Conservation (phyloP, 2,329 filamentous ascomycete species). For the Aaosphaeria arxii region DNA sequence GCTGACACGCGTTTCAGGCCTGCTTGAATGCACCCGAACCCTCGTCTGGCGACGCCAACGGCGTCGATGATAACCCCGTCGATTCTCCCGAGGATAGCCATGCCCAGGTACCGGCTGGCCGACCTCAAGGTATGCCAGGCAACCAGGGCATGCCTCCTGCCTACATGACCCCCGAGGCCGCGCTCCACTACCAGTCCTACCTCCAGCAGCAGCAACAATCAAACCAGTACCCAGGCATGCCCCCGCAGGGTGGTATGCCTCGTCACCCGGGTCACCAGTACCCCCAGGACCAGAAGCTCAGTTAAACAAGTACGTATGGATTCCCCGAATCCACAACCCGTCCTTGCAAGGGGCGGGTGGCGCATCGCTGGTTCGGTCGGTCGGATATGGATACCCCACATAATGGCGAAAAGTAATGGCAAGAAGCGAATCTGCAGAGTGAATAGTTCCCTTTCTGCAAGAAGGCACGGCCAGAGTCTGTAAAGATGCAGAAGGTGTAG, state of each 20-base stretch:
- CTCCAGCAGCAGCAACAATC: conserved; percentile 64
- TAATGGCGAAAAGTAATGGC: conserved; percentile 39
- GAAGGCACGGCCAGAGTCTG: conserved; percentile 13
- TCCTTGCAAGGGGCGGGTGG: too few relatives aligned
- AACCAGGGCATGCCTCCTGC: conserved; percentile 63
- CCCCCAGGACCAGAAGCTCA: conserved; percentile 56
- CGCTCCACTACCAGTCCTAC: conserved; percentile 83
- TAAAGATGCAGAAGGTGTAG: conserved; percentile 9
- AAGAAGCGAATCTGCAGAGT: conserved; percentile 17
- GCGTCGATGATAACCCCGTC: conserved; percentile 55
- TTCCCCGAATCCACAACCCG: background rate
- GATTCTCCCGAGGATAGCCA: conserved; percentile 92
- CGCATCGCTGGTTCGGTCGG: conserved; percentile 23
- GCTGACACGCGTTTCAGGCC: conserved; percentile 58
- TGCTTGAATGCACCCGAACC: conserved; percentile 96
- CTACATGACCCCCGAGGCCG: conserved; percentile 64
- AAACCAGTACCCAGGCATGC: conserved; percentile 72
- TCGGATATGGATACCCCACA: conserved; percentile 38
- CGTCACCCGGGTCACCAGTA: conserved; percentile 61
- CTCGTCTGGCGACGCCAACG: conserved; percentile 68
- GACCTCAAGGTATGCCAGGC: conserved; percentile 63
- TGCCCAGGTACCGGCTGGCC: conserved; percentile 71
- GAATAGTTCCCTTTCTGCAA: too few relatives aligned
- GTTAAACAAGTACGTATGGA: conserved; percentile 27
- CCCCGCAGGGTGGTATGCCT: conserved; percentile 72